A percentile compares a stretch with the other conserved stretches of the same genome.
Evolutionary conservation across 106 monocot genomes (phyloP).

Genomic region (Apostasia shenzhenica): DNA sequence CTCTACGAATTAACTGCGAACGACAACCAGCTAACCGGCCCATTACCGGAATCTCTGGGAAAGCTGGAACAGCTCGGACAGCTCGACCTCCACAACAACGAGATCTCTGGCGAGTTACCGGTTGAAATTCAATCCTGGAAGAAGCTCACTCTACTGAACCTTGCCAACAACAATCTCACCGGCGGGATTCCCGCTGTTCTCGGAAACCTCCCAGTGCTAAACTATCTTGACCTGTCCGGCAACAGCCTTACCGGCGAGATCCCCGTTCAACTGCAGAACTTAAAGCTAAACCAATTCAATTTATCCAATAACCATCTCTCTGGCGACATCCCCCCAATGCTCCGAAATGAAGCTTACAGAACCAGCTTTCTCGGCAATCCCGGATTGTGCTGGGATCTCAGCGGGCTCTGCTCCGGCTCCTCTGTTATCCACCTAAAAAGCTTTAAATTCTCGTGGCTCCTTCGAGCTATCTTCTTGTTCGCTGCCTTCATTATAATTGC

Average conservation of each 20-base stretch:
- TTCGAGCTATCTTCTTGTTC: background rate
- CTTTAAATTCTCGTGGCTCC: background rate
- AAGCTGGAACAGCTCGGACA: conserved; percentile 31
- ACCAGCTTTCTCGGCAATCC: conserved; percentile 70
- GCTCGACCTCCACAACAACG: conserved; percentile 52
- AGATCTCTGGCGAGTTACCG: conserved; percentile 42
- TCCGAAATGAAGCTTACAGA: conserved; percentile 23
- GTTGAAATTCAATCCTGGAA: conserved; percentile 29
- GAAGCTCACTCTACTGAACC: conserved; percentile 59
- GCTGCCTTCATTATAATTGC: conserved; percentile 22
- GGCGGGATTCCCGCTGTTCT: conserved; percentile 62
- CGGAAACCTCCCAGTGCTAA: conserved; percentile 53
- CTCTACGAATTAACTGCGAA: conserved; percentile 37
- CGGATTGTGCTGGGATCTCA: conserved; percentile 36
- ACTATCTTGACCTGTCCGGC: conserved; percentile 71
- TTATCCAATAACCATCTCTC: conserved; percentile 67
- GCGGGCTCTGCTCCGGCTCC: conserved; percentile 35
- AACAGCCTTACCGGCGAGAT: conserved; percentile 55
- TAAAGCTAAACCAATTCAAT: conserved; percentile 65
- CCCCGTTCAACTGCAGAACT: conserved; percentile 49
- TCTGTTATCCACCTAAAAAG: background rate
- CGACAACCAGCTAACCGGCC: conserved; percentile 50
- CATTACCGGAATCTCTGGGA: conserved; percentile 38
- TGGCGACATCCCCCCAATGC: conserved; percentile 47
- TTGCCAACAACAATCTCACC: conserved; percentile 48